Evolutionary conservation across 176 grass and related monocot genomes (phyloP).

Genomic region (Dendrocalamus sinicus): DNA sequence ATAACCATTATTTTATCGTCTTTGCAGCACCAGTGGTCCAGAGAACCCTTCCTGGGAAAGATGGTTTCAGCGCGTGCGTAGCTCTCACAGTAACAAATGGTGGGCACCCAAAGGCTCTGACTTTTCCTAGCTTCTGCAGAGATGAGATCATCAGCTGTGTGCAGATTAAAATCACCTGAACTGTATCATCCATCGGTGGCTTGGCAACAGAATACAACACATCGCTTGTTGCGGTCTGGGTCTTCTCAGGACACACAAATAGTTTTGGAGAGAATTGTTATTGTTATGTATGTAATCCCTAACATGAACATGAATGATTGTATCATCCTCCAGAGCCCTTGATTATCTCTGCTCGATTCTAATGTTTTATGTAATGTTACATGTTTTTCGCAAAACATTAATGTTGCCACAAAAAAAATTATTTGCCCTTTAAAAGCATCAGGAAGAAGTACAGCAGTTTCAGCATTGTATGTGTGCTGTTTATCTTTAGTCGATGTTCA

Average conservation of each 20-base stretch:
- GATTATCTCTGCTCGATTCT: constrained; percentile 11
- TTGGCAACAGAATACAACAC: constrained; percentile 20
- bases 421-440: background rate
- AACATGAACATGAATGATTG: constrained; percentile 39
- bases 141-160: constrained; percentile 27
- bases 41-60: constrained; percentile 89
- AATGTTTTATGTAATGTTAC: background rate
- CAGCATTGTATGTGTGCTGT: background rate
- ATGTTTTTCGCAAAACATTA: background rate
- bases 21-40: constrained; percentile 77
- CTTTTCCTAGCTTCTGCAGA: constrained; percentile 58
- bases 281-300: constrained; percentile 62
- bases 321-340: constrained; percentile 1
- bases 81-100: constrained; percentile 89
- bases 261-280: constrained; percentile 42
- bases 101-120: constrained; percentile 80
- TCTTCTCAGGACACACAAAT: background rate
- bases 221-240: background rate
- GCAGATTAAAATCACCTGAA: constrained; percentile 42
- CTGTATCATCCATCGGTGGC: constrained; percentile 28
- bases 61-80: constrained; percentile 90
- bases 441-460: background rate
- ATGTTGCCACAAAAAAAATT: background rate
- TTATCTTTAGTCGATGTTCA: background rate
- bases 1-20: background rate